phyloP scores from a whole-genome alignment of 2,329 filamentous ascomycete species.

The Neocucurbitaria cava region DNA sequence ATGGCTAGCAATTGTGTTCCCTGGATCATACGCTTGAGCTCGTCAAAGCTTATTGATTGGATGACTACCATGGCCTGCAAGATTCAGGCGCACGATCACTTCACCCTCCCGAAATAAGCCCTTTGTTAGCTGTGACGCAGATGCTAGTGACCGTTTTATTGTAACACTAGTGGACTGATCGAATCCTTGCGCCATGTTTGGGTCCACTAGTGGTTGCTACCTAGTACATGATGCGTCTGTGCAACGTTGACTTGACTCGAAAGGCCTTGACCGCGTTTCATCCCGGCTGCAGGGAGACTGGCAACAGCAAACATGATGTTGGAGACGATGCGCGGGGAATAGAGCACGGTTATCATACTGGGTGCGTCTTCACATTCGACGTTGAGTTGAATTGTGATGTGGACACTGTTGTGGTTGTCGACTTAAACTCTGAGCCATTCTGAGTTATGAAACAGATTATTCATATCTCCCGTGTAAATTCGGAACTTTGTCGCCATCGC shows the following conservation, averaged over 20 bases:
- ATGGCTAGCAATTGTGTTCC: background rate
- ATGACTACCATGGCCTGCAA: background rate
- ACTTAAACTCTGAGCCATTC: background rate
- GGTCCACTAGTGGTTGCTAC: background rate
- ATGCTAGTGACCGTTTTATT: background rate
- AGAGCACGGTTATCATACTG: background rate
- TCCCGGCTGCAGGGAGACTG: background rate
- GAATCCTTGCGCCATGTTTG: background rate
- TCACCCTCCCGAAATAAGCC: background rate
- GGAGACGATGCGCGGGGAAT: background rate
- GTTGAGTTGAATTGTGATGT: background rate
- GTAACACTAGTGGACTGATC: background rate
- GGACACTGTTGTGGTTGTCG: background rate
- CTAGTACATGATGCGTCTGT: background rate
- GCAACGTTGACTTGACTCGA: background rate
- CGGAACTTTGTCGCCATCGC: slow-evolving; percentile 59
- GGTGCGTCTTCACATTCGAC: background rate
- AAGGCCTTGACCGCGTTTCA: background rate
- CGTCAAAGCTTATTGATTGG: background rate
- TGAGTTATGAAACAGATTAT: background rate
- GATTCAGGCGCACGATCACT: background rate
- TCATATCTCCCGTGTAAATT: slow-evolving; percentile 52
- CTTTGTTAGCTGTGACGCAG: background rate
- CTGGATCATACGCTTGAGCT: background rate
- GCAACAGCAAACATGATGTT: background rate